Evolutionary conservation across 495 filamentous ascomycete species (phyloP).

Genomic region (Annulohypoxylon stygium): DNA sequence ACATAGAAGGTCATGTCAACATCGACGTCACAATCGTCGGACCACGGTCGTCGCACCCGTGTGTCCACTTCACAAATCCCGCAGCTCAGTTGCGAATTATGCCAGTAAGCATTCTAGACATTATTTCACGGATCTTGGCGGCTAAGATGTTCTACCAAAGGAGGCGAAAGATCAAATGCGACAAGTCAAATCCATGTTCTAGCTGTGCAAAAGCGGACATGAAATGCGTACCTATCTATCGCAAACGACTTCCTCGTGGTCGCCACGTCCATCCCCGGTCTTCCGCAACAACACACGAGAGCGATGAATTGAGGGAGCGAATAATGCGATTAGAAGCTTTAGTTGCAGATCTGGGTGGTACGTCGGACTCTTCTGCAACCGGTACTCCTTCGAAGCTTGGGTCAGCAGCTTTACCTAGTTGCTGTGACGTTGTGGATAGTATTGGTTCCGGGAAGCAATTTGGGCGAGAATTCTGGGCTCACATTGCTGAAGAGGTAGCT

Average conservation of each 20-base stretch:
- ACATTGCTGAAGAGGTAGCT: constrained; percentile 23
- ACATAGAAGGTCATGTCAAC: neutral
- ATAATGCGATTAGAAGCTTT: constrained; percentile 16
- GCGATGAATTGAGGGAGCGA: constrained; percentile 23
- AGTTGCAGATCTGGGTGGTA: constrained; percentile 4
- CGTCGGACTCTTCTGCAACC: neutral
- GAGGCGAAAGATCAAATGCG: constrained; percentile 38
- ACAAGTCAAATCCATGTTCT: constrained; percentile 35
- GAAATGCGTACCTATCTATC: constrained; percentile 32
- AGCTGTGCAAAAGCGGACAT: constrained; percentile 28
- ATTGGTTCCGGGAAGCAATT: constrained; percentile 3
- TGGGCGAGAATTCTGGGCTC: constrained; percentile 22
- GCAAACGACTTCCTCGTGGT: constrained; percentile 33
- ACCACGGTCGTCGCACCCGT: neutral
- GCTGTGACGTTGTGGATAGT: neutral
- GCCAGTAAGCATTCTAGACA: constrained; percentile 2
- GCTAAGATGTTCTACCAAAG: constrained; percentile 9
- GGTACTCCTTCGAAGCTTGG: neutral
- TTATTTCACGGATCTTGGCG: neutral
- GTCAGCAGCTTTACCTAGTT: neutral
- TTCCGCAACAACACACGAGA: neutral
- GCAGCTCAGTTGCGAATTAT: constrained; percentile 27
- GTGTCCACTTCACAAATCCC: constrained; percentile 3
- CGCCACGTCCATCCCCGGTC: constrained; percentile 29
- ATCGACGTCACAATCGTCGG: constrained; percentile 5